Percentiles rank a stretch among this genome's conserved stretches.
Conservation (phyloP, 2,329 filamentous ascomycete species). For the Parastagonospora avenae region DNA sequence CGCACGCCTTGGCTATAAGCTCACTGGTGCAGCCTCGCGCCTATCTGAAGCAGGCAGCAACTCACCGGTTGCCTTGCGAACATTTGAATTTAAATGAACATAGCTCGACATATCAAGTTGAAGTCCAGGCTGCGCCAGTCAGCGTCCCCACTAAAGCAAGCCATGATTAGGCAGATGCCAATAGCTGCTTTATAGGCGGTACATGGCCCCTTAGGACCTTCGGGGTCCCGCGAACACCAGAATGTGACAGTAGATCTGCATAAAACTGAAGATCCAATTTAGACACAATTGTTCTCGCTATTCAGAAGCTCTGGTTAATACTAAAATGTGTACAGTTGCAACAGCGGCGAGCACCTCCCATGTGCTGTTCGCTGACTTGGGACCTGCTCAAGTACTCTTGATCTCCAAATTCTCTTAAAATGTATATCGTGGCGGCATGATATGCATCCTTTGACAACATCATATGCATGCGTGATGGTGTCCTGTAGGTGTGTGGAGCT, state of each 20-base stretch:
- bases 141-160: neutral
- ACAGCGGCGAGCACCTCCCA: no score
- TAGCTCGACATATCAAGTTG: neutral
- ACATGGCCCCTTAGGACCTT: no score
- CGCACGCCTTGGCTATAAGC: neutral
- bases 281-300: neutral
- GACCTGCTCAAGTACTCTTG: no score
- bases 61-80: slow-evolving; percentile 1
- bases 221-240: no score
- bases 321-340: neutral
- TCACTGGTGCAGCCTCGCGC: neutral
- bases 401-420: no score
- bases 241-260: no score
- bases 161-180: neutral
- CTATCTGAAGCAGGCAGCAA: neutral
- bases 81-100: neutral
- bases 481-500: neutral
- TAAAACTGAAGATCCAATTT: no score
- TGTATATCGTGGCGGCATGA: no score
- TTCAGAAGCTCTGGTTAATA: neutral
- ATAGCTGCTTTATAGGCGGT: neutral
- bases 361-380: no score
- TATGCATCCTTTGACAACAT: no score
- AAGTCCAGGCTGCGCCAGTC: neutral
- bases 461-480: neutral